Evolutionary conservation across 108 stramenopile species (phyloP).

Genomic region (Pelagomonas calceolata): DNA sequence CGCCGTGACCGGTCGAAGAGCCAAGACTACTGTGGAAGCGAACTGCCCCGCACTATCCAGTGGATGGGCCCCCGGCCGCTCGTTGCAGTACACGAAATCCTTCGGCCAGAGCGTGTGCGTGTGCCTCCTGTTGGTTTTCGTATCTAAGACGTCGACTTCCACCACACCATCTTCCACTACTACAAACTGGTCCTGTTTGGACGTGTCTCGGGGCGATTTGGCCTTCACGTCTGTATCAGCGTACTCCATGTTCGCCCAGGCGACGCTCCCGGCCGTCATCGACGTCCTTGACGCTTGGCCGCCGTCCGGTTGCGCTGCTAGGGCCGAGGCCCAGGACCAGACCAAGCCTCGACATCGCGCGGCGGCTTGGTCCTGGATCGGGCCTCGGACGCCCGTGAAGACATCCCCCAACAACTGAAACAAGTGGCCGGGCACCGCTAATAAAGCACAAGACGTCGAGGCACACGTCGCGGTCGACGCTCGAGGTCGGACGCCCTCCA

Average conservation of each 20-base stretch:
- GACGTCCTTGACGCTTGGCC: neutral
- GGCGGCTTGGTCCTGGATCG: neutral
- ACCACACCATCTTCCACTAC: neutral
- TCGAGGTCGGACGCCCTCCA: neutral
- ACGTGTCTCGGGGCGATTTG: neutral
- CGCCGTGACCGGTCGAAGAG: neutral
- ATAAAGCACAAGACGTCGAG: neutral
- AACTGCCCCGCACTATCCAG: neutral
- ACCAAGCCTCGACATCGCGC: neutral
- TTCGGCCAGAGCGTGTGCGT: neutral
- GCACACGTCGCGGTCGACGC: neutral
- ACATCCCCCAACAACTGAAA: neutral
- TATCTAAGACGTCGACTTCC: neutral
- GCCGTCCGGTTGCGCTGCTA: neutral
- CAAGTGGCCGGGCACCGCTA: neutral
- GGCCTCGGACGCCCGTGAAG: neutral
- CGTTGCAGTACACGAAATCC: neutral
- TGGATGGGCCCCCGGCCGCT: neutral
- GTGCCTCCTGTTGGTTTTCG: neutral
- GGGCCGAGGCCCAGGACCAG: neutral
- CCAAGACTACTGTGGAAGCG: neutral
- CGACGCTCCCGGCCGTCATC: neutral
- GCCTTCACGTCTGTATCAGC: too few relatives aligned
- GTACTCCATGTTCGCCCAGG: neutral
- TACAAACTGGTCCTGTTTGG: neutral